Base-by-base conservation (phyloP, 306 rosid species). In the Corylus avellana region DNA sequence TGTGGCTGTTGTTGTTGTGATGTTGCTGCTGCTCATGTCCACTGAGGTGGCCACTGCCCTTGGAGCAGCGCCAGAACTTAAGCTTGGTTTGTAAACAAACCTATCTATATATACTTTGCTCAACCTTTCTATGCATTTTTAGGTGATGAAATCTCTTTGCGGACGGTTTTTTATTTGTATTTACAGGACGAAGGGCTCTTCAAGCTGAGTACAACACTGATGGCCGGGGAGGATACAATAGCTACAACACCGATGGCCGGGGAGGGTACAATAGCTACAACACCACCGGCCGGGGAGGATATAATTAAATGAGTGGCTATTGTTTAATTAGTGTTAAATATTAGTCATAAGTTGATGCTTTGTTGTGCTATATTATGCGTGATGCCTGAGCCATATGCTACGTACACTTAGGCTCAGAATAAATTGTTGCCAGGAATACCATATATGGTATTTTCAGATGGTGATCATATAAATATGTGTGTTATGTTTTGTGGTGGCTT, bases 221-320 rank as follows among this genome's bases (percentile, higher is more conserved):
- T 17, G 81, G 81, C 20, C 70, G 81, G 18, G 20, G 75, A 14
- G 81, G 75, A 69, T 78, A 78, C 48, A 78, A 78, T 57, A 39
- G 27, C 72, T 78, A 78, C 76, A 70, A 78, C 42, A 70, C 81
- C 59, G 42, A n/a, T 17, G 81, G 81, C 20, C 70, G 81, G 12
- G 20, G 75, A 16, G 81, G 75, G 56, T 78, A 78, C 48, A 78
- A 78, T 57, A 39, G 27, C 72, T 67, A 67, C 72, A 39, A 18
- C 9, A 39, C 72, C 29, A 8, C 49, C 0, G 72, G 72, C 27
- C 12, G 29, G 22, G 72, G 72, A 39, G 72, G 72, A 39, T 67
- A 67, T 39, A 67, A 67, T 9, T 67, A n/a, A 18, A 37, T 67
- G 3, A 5, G 13, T 64, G 32, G 32, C 9, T 35, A 64, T 8